A percentile compares a stretch with the other conserved stretches of the same genome.
Conservation (phyloP, 352 stramenopile genomes). For the Phytophthora lateralis region DNA sequence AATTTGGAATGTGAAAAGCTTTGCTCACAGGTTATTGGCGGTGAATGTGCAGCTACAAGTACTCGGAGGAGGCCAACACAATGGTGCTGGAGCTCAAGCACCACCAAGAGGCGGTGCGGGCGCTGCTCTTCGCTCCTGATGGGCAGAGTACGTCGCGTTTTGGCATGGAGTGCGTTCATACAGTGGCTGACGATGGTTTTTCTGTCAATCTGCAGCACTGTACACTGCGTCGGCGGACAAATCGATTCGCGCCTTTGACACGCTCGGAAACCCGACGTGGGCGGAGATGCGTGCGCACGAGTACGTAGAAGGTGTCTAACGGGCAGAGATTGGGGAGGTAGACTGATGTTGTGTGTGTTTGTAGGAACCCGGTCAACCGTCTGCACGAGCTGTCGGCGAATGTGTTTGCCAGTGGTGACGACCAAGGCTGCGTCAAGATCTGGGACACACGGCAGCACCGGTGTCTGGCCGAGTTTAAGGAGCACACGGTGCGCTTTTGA, state of each 20-base stretch:
- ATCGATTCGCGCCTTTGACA: constrained; percentile 86
- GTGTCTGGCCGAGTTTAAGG: constrained; percentile 91
- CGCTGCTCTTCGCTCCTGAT: constrained; percentile 75
- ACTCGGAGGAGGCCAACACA: constrained; percentile 70
- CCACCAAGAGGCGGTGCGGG: constrained; percentile 73
- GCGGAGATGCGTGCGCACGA: constrained; percentile 82
- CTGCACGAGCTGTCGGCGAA: constrained; percentile 74
- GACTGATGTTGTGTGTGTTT: constrained; percentile 16
- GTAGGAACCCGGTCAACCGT: constrained; percentile 70
- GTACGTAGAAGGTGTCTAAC: constrained; percentile 33
- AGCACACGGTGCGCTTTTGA: constrained; percentile 74
- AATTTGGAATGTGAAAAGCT: constrained; percentile 1
- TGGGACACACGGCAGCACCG: constrained; percentile 87
- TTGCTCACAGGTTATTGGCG: constrained; percentile 1
- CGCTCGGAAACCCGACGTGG: constrained; percentile 76
- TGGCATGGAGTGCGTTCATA: constrained; percentile 2
- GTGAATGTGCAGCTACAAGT: constrained; percentile 64
- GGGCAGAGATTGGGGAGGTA: neutral
- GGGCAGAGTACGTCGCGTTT: constrained; percentile 61
- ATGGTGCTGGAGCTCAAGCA: constrained; percentile 78
- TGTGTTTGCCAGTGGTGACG: constrained; percentile 79
- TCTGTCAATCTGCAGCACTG: constrained; percentile 47
- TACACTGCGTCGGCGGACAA: constrained; percentile 81
- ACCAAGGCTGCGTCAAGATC: constrained; percentile 87
- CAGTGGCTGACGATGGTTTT: constrained; percentile 11